Evolutionary conservation across 1,139 yeast genomes (phyloP), one percentile per base, ranked within the genome.

Genomic region (Geotrichum bryndzae): DNA sequence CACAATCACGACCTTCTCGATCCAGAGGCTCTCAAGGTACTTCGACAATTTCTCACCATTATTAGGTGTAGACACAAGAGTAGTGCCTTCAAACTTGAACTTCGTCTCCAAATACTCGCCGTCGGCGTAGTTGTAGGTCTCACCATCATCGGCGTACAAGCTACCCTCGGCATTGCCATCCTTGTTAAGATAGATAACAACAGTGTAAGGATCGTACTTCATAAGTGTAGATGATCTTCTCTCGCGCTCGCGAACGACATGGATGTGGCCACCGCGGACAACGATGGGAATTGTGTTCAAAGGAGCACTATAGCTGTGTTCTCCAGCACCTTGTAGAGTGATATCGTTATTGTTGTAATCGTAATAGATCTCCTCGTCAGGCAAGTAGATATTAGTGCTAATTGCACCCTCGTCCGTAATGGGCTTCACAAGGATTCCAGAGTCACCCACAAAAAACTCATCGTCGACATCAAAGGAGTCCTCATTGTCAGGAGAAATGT

Each of bases 131-230:
- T 77, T 81, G 69, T 82, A 90, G 0, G 94, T 80, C 69, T 86
- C 88, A 15, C 96, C 96, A 73, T 90, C 96, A 73, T 92, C 99
- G 56, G 87, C 75, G 71, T 92, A 94, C 41, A 94, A 72, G 18
- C 68, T 63, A 1, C 88, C 87, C 0, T 72, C 69, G 0, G 95
- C 92, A 1, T 71, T 65, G 1, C 84, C 84, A 0, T 76, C 69
- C 2, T 72, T 68, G 67, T 80, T 80, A 23, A 87, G 78, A 0
- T 90, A 90, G 53, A 94, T 76, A 1, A 87, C 79, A 57, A 94
- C 69, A 0, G 96, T 88, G 72, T 86, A 90, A 2, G 99, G 98
- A 72, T 94, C 99, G 65, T 80, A 76, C 53, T 73, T 76, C 96
- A 90, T 91, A 65, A 90, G 77, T 68, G 81, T 84, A 7, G 94